A percentile compares a stretch with the other conserved stretches of the same genome.
Conservation (phyloP, 129 eudicot species). For the Centaurea solstitialis region DNA sequence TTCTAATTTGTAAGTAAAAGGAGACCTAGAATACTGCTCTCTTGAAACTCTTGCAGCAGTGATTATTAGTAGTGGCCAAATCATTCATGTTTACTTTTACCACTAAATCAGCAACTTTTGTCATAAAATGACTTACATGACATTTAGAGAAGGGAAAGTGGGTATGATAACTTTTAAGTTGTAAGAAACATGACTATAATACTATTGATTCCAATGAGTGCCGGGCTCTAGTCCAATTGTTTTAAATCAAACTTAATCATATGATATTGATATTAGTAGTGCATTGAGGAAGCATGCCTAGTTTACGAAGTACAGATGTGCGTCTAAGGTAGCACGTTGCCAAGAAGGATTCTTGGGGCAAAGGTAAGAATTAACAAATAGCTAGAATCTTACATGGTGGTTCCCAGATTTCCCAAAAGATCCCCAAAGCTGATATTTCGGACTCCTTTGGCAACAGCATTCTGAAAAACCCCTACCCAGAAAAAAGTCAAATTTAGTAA, state of each 20-base stretch:
- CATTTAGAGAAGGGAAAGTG: not conserved
- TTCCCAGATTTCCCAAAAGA: constrained; percentile 85
- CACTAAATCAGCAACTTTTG: not conserved
- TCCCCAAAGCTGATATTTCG: constrained; percentile 93
- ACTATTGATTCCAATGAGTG: not conserved
- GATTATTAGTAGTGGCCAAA: not conserved
- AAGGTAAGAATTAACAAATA: not conserved
- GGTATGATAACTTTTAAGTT: not conserved
- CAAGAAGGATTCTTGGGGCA: not conserved
- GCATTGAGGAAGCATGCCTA: not conserved
- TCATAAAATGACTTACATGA: not conserved
- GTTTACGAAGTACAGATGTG: not conserved
- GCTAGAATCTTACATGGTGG: constrained; percentile 66
- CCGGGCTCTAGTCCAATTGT: not conserved
- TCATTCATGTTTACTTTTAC: not conserved
- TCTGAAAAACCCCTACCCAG: constrained; percentile 74
- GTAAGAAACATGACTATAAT: not conserved
- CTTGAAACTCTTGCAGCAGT: not conserved
- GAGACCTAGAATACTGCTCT: not conserved
- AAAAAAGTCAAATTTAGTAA: constrained; percentile 22
- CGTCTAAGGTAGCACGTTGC: not conserved
- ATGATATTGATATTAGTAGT: not conserved
- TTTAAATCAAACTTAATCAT: not conserved
- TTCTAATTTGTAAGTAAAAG: not conserved
- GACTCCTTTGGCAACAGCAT: constrained; percentile 88